Evolutionary conservation across 441 rosid species (phyloP).

Genomic region (Populus hybrid): DNA sequence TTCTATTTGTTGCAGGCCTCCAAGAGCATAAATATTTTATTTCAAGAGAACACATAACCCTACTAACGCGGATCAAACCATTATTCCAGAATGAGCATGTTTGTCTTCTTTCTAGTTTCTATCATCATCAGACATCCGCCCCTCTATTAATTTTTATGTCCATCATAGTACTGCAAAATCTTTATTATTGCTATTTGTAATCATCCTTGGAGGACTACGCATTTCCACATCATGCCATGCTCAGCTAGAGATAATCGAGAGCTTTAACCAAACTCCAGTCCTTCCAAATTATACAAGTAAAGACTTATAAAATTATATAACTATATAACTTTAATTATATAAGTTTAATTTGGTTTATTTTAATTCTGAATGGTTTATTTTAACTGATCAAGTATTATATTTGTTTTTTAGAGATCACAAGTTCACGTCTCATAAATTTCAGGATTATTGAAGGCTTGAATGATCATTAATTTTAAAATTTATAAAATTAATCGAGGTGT

Average conservation of each 20-base stretch:
- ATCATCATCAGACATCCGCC: not conserved
- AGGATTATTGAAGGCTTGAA: too few relatives aligned
- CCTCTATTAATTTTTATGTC: not conserved
- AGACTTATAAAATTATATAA: not conserved
- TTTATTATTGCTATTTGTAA: not conserved
- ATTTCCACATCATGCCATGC: not conserved
- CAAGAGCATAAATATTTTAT: slow-evolving; percentile 4
- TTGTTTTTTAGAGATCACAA: too few relatives aligned
- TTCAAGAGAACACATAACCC: slow-evolving; percentile 11
- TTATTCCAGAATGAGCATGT: slow-evolving; percentile 31
- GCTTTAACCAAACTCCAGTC: not conserved
- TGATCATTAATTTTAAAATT: too few relatives aligned
- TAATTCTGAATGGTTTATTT: too few relatives aligned
- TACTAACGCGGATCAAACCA: slow-evolving; percentile 12
- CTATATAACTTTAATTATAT: too few relatives aligned
- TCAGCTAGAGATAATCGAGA: not conserved
- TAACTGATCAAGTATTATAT: too few relatives aligned
- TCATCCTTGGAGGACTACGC: not conserved
- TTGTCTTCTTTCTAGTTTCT: slow-evolving; percentile 24
- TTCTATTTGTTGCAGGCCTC: slow-evolving; percentile 18
- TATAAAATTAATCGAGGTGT: too few relatives aligned
- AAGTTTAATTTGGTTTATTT: too few relatives aligned
- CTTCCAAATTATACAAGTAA: not conserved
- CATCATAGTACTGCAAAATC: not conserved
- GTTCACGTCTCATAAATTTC: too few relatives aligned